Percentiles rank a stretch among this genome's conserved stretches.
phyloP scores from a whole-genome alignment of 208 protist genomes.

The Crithidia sp. region DNA sequence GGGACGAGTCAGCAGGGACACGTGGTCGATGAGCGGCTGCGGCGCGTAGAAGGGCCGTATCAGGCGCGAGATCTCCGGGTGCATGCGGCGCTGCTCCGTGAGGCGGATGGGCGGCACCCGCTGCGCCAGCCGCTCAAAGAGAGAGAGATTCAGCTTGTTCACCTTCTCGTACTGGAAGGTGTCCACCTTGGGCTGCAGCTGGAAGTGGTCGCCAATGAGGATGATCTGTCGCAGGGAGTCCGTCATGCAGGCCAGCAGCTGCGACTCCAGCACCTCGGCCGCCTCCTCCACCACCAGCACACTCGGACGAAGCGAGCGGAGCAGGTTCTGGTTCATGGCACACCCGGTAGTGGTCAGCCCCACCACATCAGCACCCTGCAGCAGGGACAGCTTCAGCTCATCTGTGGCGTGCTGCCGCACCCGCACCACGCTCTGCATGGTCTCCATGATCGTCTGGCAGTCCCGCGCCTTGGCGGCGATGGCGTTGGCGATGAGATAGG shows the following conservation, averaged over 20 bases:
- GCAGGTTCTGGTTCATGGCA: conserved; percentile 90
- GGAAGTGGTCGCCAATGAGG: conserved; percentile 93
- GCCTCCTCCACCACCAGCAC: conserved; percentile 95
- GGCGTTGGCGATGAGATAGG: conserved; percentile 78
- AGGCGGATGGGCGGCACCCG: conserved; percentile 63
- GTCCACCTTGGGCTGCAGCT: conserved; percentile 93
- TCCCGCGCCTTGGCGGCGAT: conserved; percentile 79
- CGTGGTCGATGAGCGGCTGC: conserved; percentile 72
- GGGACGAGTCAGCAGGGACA: conserved; percentile 50
- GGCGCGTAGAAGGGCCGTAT: conserved; percentile 88
- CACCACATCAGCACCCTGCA: conserved; percentile 90
- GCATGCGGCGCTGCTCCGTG: conserved; percentile 93
- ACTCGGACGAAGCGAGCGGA: conserved; percentile 79
- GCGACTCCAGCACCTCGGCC: conserved; percentile 93
- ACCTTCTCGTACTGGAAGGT: conserved; percentile 90
- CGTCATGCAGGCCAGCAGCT: conserved; percentile 92
- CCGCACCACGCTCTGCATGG: conserved; percentile 64
- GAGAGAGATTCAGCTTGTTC: conserved; percentile 87
- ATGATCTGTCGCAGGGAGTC: conserved; percentile 91
- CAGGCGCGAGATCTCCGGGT: conserved; percentile 77
- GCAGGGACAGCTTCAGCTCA: conserved; percentile 74
- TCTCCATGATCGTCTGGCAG: conserved; percentile 79
- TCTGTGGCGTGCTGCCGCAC: conserved; percentile 87
- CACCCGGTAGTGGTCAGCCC: conserved; percentile 94
- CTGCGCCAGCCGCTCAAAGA: conserved; percentile 89